Base-by-base conservation (phyloP, 495 filamentous ascomycete species). In the Aspergillus sparsus region DNA sequence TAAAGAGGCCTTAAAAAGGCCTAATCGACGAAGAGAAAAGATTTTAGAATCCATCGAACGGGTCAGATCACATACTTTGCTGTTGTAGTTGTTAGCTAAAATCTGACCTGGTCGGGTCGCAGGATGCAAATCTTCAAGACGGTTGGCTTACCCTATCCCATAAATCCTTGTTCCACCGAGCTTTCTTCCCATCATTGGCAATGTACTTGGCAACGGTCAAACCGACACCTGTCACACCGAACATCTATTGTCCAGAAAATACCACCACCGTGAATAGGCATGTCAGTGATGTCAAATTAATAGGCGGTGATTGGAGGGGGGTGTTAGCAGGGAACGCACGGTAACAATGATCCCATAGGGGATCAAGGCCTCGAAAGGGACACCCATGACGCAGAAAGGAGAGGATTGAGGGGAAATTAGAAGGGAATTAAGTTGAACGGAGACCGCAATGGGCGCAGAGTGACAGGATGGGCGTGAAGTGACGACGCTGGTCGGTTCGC, bases 291-390 rank as follows among this genome's bases (percentile, higher is more conserved):
- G 32, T 36, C 44, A 47, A 15, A 47, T 47, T 16, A 10, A n/a
- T 10, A 7, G n/a, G 12, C 21, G 31, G 49, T 51, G 12, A 11
- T 34, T 53, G 57, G 16, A 16, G 53, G 46, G 53, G 41, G 18
- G 12, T 21, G 7, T 31, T 46, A 63, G 55, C 33, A 52, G 6
- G 61, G 60, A 58, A 80, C 91, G 74, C 81, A 97, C 93, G 71
- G 75, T 81, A 53, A 92, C 72, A 77, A 95, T 90, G 82, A 97
- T 93, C 66, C 83, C 94, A 79, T 96, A 98, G 49, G 94, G 94
- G 72, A 98, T 76, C 67, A 98, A 79, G 60, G 92, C 87, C 83
- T 98, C 94, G 80, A 98, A 98, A 53, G 94, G 94, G 63, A 98
- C 86, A 73, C 89, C 91, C 94, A 98, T 98, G 50, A 68, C 83